phyloP scores from a whole-genome alignment of 2,329 filamentous ascomycete species.

The Thyridium curvatum region DNA sequence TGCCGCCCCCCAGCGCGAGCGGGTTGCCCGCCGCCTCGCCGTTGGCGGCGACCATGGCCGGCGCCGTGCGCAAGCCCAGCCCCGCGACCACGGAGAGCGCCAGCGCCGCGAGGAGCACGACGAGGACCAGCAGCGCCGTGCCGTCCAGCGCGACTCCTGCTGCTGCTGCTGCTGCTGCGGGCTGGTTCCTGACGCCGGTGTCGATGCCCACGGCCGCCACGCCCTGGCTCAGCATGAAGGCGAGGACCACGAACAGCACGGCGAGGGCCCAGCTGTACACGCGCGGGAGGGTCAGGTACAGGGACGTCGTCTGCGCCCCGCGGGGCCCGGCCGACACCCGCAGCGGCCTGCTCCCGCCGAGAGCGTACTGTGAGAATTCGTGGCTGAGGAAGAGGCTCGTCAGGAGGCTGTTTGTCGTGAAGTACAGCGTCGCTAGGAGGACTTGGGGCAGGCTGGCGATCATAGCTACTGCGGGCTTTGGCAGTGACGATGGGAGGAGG shows the following conservation, averaged over 20 bases:
- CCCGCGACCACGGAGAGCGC: constrained; percentile 22
- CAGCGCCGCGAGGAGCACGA: constrained; percentile 31
- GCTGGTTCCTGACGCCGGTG: constrained; percentile 3
- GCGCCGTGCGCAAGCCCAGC: constrained; percentile 32
- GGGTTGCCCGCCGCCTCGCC: constrained; percentile 38
- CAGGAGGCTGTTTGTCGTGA: constrained; percentile 39
- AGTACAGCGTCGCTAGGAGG: constrained; percentile 39
- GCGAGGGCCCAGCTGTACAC: constrained; percentile 37
- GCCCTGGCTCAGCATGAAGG: constrained; percentile 39
- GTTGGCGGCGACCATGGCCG: constrained; percentile 24
- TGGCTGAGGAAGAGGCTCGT: constrained; percentile 42
- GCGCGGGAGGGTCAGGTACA: constrained; percentile 44
- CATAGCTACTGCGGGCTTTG: constrained; percentile 24
- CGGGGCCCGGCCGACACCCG: constrained; percentile 36
- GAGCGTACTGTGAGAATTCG: constrained; percentile 39
- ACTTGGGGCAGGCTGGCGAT: constrained; percentile 42
- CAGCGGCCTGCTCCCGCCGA: constrained; percentile 24
- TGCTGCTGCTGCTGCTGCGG: constrained; percentile 5
- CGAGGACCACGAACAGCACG: constrained; percentile 33
- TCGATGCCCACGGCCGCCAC: constrained; percentile 26
- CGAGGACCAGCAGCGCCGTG: constrained; percentile 31
- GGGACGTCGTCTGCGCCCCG: constrained; percentile 38
- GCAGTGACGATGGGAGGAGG: constrained; percentile 12
- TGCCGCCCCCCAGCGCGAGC: constrained; percentile 37
- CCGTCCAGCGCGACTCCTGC: constrained; percentile 28